A percentile compares a stretch with the other conserved stretches of the same genome.
These are phyloP conservation scores for Aaosphaeria pasadenensis DNA, from an alignment of 2,329 filamentous ascomycete species.

Conservation along the genomic window DNA sequence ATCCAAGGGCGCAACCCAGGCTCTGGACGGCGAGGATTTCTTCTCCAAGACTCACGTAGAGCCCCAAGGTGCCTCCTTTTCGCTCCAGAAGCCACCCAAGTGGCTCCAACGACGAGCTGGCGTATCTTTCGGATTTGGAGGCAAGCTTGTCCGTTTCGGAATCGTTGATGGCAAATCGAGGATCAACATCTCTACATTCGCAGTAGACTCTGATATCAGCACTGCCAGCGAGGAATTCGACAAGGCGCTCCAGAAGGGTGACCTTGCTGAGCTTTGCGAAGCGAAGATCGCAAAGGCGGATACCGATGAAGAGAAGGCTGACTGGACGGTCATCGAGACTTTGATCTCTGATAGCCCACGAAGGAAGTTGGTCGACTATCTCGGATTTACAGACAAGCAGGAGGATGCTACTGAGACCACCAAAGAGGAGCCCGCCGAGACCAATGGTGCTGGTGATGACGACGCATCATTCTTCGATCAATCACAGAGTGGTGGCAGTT, in stretches of 20 bases:
- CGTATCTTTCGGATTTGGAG: conserved; percentile 92
- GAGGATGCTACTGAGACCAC: conserved; percentile 37
- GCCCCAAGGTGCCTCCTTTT: conserved; percentile 86
- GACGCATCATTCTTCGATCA: conserved; percentile 78
- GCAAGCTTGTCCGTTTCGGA: conserved; percentile 79
- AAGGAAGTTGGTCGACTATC: conserved; percentile 79
- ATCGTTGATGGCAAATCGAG: conserved; percentile 70
- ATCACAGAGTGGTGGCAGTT: conserved; percentile 69
- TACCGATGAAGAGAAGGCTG: conserved; percentile 87
- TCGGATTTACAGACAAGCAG: conserved; percentile 73
- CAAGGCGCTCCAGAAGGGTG: conserved; percentile 71
- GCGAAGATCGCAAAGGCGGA: conserved; percentile 71
- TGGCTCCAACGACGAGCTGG: conserved; percentile 86
- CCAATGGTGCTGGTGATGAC: conserved; percentile 44
- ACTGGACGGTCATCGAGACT: conserved; percentile 93
- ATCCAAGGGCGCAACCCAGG: conserved; percentile 53
- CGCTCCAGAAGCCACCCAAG: conserved; percentile 77
- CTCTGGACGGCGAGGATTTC: conserved; percentile 89
- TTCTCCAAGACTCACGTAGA: conserved; percentile 91
- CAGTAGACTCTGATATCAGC: conserved; percentile 82
- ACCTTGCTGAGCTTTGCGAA: conserved; percentile 77
- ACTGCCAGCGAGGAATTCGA: conserved; percentile 84
- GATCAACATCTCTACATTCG: conserved; percentile 81
- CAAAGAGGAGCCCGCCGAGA: conserved; percentile 40
- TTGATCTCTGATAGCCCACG: conserved; percentile 82